Conservation (phyloP, 2,329 filamentous ascomycete species). For the Trichoderma koningii region DNA sequence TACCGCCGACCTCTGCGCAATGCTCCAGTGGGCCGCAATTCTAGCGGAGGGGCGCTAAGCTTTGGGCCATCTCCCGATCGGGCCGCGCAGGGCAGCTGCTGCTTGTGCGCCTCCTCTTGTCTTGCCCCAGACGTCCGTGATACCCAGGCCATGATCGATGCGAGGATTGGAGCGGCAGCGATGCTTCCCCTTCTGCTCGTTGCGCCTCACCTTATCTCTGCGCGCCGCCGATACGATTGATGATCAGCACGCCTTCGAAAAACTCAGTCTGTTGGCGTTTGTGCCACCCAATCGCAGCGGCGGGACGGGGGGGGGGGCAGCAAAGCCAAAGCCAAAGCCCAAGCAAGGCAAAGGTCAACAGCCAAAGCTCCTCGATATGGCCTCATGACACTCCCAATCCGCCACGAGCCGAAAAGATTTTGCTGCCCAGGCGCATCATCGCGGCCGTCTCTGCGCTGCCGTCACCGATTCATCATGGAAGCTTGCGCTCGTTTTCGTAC, state of each 20-base stretch:
- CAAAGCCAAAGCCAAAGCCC: background rate
- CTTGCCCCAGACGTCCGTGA: conserved; percentile 1
- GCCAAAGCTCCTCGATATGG: background rate
- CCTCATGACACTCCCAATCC: too few relatives aligned
- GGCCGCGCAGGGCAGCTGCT: conserved; percentile 11
- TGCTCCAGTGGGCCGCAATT: conserved; percentile 2
- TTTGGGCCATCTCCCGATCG: conserved; percentile 22
- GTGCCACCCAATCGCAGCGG: background rate
- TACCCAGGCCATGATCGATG: background rate
- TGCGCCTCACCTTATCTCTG: background rate
- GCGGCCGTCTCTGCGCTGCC: too few relatives aligned
- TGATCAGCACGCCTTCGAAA: background rate
- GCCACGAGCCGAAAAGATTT: too few relatives aligned
- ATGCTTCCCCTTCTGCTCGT: background rate
- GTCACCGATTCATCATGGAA: background rate
- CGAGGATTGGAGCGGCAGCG: conserved; percentile 5
- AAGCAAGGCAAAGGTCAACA: background rate
- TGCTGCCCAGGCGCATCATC: too few relatives aligned
- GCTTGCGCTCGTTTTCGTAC: conserved; percentile 7
- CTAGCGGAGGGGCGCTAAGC: conserved; percentile 22
- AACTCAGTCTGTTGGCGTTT: background rate
- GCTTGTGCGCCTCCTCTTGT: background rate
- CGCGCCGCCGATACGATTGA: background rate
- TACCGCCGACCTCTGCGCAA: background rate
- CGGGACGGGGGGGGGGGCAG: background rate